Conservation (phyloP, 768 basidiomycete species). For the Artomyces pyxidatus region DNA sequence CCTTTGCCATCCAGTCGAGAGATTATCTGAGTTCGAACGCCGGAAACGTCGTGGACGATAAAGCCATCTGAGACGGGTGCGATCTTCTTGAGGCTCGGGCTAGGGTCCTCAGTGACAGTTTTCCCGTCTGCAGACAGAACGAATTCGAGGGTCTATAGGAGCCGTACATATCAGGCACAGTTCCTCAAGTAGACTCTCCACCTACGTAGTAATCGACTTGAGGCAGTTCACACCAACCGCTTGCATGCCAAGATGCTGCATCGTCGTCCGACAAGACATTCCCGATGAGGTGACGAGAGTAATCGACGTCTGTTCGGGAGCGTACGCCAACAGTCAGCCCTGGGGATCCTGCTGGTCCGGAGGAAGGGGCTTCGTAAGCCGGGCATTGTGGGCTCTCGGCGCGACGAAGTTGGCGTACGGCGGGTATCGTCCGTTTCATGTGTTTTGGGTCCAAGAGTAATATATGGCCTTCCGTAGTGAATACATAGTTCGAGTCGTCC, state of each 20-base stretch:
- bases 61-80: conserved; percentile 58
- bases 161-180: neutral
- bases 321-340: conserved; percentile 65
- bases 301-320: conserved; percentile 70
- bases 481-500: conserved; percentile 81
- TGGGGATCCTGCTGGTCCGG: conserved; percentile 24
- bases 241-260: conserved; percentile 49
- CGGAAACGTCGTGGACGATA: conserved; percentile 67
- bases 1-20: conserved; percentile 76
- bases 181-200: conserved; percentile 10
- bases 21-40: conserved; percentile 71
- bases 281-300: conserved; percentile 65
- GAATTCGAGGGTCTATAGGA: conserved; percentile 69
- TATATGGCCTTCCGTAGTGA: conserved; percentile 94
- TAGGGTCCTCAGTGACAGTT: conserved; percentile 53
- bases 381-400: conserved; percentile 71
- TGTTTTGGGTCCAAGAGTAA: conserved; percentile 53
- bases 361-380: conserved; percentile 42
- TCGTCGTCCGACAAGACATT: conserved; percentile 41
- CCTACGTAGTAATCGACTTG: conserved; percentile 61
- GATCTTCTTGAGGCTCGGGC: conserved; percentile 62
- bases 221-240: conserved; percentile 74
- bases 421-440: conserved; percentile 48
- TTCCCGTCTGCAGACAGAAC: conserved; percentile 58
- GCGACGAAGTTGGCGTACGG: conserved; percentile 52